Base-by-base conservation (phyloP, 2,329 filamentous ascomycete genomes). In the Fusarium clavum region DNA sequence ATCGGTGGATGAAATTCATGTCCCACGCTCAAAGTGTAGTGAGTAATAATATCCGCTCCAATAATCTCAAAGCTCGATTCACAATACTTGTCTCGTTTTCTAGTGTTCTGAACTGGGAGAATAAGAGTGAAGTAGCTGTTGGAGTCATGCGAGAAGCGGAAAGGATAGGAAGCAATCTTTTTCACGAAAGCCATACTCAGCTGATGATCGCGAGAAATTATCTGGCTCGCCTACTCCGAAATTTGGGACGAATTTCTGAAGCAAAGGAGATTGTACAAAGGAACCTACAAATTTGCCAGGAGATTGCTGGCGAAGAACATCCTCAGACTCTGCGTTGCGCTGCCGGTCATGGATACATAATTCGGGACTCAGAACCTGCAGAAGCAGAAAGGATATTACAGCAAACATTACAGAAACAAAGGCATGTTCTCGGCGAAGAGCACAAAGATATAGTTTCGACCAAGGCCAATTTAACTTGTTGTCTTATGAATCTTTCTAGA, bases 41-140 rank as follows among this genome's bases (percentile, higher is more conserved):
- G 16, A 34, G 0, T 4, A 2, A 34, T 2, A 34, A 34, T 5
- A 10, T 0, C 18, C 9, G 32, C 5, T 34, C 32, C 0, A 34
- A 34, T 1, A 2, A 34, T 18, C 32, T 6, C 8, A 1, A 1
- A 18, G 16, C 32, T 34, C 9, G 9, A 4, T 34, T 18, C 5
- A 3, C 0, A 0, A 10, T 18, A 6, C 16, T 34, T 11, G 1
- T 0, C 2, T 0, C 0, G 0, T 34, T 34, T 18, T 6, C 9
- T 18, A 0, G 0, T 18, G 5, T 3, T 16, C 32, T 34, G 6
- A 0, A 1, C 16, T 4, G 0, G 1, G 32, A 18, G 9, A 0
- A 0, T 0, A 34, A 34, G 2, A 0, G 0, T 10, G 16, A 10
- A 10, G 32, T 18, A 6, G 32, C 8, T 10, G 0, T 18, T 18